phyloP scores from a whole-genome alignment of 176 grass and related monocot genomes.

The Triticum turgidum region DNA sequence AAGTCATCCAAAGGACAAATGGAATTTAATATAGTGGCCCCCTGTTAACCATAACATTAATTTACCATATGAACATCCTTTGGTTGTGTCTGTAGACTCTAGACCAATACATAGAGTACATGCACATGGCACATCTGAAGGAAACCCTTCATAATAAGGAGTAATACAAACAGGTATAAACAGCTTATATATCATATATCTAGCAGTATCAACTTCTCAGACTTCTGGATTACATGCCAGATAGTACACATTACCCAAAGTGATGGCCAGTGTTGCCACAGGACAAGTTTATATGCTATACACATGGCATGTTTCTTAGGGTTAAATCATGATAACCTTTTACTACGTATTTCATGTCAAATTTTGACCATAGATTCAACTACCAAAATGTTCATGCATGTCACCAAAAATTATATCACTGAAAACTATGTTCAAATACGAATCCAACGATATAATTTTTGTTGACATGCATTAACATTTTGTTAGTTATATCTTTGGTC shows the following conservation, averaged over 20 bases:
- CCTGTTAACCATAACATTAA: background rate
- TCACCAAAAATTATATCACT: too few species aligned
- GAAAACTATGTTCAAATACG: too few species aligned
- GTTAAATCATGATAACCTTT: background rate
- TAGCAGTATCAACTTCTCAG: background rate
- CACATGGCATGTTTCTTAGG: background rate
- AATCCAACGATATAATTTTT: too few species aligned
- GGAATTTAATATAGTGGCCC: background rate
- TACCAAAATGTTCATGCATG: too few species aligned
- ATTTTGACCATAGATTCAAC: too few species aligned
- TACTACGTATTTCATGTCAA: background rate
- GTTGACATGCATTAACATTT: too few species aligned
- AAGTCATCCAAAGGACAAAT: background rate
- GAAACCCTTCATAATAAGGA: background rate
- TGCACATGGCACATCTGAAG: background rate
- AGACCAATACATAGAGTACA: background rate
- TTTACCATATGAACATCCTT: background rate
- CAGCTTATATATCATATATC: background rate
- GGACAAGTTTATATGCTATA: background rate
- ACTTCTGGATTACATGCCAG: constrained; percentile 1
- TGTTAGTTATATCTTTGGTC: too few species aligned
- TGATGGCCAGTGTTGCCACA: background rate
- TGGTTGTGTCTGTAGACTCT: background rate
- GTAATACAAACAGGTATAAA: background rate
- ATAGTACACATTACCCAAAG: background rate